Evolutionary conservation across 306 rosid genomes (phyloP), one percentile per base, ranked within the genome.

Genomic region (Vigna nakashimae): DNA sequence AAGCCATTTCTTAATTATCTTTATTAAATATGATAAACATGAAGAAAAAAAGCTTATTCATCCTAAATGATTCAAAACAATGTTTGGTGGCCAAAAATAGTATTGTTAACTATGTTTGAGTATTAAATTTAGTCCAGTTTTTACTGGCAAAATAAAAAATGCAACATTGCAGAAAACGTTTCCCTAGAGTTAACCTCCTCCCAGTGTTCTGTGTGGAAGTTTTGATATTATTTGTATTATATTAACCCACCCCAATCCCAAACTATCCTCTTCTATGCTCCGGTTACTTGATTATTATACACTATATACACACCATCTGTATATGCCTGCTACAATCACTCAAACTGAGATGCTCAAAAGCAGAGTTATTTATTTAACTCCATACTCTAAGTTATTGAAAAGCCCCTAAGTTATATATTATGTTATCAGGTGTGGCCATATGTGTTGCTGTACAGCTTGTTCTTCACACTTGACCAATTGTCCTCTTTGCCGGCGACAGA

Each of bases 381-480:
- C 13, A 53, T 26, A 34, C 65, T 24, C 46, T 15, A 20, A 20
- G 22, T 20, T 20, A 46, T 32, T 42, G 43, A 69, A 9, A 68
- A 49, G 15, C 17, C 32, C 81, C 73, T 78, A 50, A 73, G 11
- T 48, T 82, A 73, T 69, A 34, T 50, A 32, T 76, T 71, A 74
- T 71, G 58, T 79, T 88, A 20, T 77, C 87, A 95, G 99, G 89
- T 95, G 99, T 65, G 99, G 99, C 70, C 99, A 95, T 84, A 95
- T 95, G 98, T 95, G 99, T 84, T 95, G 98, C 85, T 95, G 99
- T 68, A 89, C 83, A 65, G 64, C 87, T 43, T 95, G 99, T 84
- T 95, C 90, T 79, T 91, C 90, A 9, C 98, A 92, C 79, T 83
- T 95, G 84, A 89, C 92, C 82, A 91, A 10, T 73, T 95, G 99